These are phyloP conservation scores for Penicillium coprophilum DNA, from an alignment of 495 filamentous ascomycete species.

Conservation along the genomic window DNA sequence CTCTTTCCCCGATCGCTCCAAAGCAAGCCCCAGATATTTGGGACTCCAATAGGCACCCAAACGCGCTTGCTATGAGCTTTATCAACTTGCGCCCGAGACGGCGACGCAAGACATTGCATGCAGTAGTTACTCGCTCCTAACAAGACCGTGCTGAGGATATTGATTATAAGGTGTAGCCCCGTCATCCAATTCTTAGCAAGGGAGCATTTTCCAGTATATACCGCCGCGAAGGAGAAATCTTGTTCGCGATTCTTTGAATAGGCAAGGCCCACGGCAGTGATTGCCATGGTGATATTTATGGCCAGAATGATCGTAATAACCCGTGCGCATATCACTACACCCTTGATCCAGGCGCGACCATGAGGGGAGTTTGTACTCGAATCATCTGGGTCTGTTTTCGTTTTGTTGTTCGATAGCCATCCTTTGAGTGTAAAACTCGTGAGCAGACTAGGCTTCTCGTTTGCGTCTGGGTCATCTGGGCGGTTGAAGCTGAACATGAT, in stretches of 20 bases:
- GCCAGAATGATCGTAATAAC: background rate
- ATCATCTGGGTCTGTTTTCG: no score
- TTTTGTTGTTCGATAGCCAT: no score
- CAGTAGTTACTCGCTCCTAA: constrained; percentile 8
- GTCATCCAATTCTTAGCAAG: background rate
- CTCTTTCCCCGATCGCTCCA: background rate
- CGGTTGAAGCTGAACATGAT: no score
- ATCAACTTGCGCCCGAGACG: constrained; percentile 1
- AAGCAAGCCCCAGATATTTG: background rate
- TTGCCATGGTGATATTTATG: background rate
- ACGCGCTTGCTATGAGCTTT: background rate
- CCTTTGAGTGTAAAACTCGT: no score
- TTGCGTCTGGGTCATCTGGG: no score
- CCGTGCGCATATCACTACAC: background rate
- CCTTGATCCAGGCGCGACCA: background rate
- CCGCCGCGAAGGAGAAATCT: background rate
- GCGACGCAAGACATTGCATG: constrained; percentile 5
- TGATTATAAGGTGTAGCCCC: background rate
- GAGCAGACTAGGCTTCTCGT: no score
- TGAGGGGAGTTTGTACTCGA: no score
- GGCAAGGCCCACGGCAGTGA: background rate
- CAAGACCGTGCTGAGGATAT: background rate
- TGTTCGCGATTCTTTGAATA: background rate
- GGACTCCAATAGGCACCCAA: constrained; percentile 5
- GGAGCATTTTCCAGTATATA: background rate